phyloP scores from a whole-genome alignment of 768 basidiomycete genomes.

The Lentinula raphanica region DNA sequence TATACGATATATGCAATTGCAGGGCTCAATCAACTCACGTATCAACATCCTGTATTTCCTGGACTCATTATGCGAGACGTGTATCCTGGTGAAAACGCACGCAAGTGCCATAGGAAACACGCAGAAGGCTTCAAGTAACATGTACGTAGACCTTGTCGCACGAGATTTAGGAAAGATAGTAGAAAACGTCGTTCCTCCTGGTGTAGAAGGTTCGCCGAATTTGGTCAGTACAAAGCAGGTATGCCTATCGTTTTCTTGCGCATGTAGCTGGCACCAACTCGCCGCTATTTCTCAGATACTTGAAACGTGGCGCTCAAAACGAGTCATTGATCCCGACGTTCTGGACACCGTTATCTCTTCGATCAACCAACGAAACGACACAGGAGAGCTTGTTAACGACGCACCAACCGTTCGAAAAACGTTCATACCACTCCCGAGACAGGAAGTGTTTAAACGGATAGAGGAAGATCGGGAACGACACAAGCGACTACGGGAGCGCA shows the following conservation, averaged over 20 bases:
- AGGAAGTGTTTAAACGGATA: slow-evolving; percentile 80
- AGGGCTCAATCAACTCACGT: slow-evolving; percentile 82
- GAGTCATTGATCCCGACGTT: slow-evolving; percentile 73
- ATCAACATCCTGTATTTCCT: slow-evolving; percentile 92
- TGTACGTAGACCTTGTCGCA: slow-evolving; percentile 74
- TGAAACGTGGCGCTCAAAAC: slow-evolving; percentile 86
- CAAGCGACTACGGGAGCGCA: slow-evolving; percentile 83
- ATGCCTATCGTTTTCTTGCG: slow-evolving; percentile 12
- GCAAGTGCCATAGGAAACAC: slow-evolving; percentile 34
- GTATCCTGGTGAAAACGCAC: slow-evolving; percentile 60
- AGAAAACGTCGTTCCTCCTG: slow-evolving; percentile 81
- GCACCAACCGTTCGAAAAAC: slow-evolving; percentile 9
- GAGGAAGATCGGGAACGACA: slow-evolving; percentile 92
- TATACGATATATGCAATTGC: neutral
- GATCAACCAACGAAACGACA: slow-evolving; percentile 42
- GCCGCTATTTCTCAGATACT: slow-evolving; percentile 61
- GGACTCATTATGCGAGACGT: slow-evolving; percentile 81
- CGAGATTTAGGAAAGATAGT: slow-evolving; percentile 78
- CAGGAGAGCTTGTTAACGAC: slow-evolving; percentile 14
- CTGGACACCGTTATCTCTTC: slow-evolving; percentile 64
- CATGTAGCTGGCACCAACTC: neutral
- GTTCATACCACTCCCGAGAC: slow-evolving; percentile 39
- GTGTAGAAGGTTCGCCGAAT: slow-evolving; percentile 84
- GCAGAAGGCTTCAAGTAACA: slow-evolving; percentile 35
- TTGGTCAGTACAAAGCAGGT: slow-evolving; percentile 86